phyloP scores from a whole-genome alignment of 257 asterid species.

The Lithospermum erythrorhizon region DNA sequence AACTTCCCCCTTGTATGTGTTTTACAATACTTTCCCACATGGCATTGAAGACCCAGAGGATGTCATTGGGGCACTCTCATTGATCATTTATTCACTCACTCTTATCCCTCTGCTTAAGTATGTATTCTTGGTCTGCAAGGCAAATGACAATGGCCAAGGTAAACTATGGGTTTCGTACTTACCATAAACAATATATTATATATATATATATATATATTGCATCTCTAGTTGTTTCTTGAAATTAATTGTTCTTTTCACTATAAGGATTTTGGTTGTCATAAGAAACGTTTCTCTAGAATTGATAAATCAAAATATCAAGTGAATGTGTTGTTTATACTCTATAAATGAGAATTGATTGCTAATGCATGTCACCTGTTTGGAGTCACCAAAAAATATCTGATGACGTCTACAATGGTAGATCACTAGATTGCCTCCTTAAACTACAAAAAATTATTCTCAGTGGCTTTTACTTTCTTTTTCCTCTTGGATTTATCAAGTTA shows the following conservation, averaged over 20 bases:
- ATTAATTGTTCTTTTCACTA: neutral
- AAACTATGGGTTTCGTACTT: conserved; percentile 9
- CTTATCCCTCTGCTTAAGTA: conserved; percentile 91
- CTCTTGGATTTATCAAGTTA: too few relatives aligned
- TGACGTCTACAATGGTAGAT: too few relatives aligned
- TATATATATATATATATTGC: too few relatives aligned
- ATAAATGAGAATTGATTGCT: too few relatives aligned
- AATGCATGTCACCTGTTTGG: too few relatives aligned
- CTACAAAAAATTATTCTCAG: too few relatives aligned
- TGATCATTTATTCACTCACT: conserved; percentile 85
- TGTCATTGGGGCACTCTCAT: conserved; percentile 81
- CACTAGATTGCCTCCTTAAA: too few relatives aligned
- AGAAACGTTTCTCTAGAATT: neutral
- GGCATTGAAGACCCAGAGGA: conserved; percentile 72
- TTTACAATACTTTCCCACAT: conserved; percentile 82
- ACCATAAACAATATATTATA: neutral
- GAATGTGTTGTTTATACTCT: too few relatives aligned
- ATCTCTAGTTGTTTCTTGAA: too few relatives aligned
- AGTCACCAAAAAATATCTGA: too few relatives aligned
- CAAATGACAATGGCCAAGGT: conserved; percentile 98
- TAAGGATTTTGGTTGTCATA: neutral
- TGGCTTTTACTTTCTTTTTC: too few relatives aligned
- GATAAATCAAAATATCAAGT: too few relatives aligned
- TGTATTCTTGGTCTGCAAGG: conserved; percentile 88
- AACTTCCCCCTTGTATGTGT: conserved; percentile 91